phyloP scores from a whole-genome alignment of 768 basidiomycete species.

The Hortiboletus flavorubellus region DNA sequence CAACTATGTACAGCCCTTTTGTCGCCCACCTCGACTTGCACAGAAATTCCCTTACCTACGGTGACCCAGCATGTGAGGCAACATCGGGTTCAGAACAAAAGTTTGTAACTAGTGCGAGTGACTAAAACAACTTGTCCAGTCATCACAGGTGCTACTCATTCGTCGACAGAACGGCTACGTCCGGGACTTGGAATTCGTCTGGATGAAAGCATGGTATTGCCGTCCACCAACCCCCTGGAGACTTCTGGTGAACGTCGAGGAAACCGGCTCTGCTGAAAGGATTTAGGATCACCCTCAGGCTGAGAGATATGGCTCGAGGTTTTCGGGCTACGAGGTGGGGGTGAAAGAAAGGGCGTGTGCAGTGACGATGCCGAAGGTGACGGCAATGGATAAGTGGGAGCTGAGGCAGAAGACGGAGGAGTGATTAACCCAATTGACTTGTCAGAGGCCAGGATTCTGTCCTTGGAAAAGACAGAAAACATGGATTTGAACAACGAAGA shows the following conservation, averaged over 20 bases:
- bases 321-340: slow-evolving; percentile 27
- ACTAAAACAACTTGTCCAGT: background rate
- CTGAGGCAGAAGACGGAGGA: slow-evolving; percentile 41
- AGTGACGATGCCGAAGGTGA: slow-evolving; percentile 28
- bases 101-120: background rate
- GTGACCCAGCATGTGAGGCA: background rate
- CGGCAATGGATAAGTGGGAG: slow-evolving; percentile 19
- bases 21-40: background rate
- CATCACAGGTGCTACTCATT: slow-evolving; percentile 7
- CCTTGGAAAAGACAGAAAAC: slow-evolving; percentile 41
- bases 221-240: slow-evolving; percentile 3
- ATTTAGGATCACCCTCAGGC: slow-evolving; percentile 29
- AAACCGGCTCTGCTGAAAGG: slow-evolving; percentile 36
- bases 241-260: slow-evolving; percentile 34
- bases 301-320: slow-evolving; percentile 24
- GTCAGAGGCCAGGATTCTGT: slow-evolving; percentile 44
- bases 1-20: background rate
- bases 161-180: slow-evolving; percentile 3
- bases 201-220: slow-evolving; percentile 23
- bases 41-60: background rate
- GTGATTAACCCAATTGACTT: slow-evolving; percentile 70
- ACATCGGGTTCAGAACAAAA: background rate
- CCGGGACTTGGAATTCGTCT: slow-evolving; percentile 15
- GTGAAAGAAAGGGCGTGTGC: slow-evolving; percentile 21
- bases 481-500: slow-evolving; percentile 69